Evolutionary conservation across 371 early-diverging fungal species (phyloP), one percentile per base, ranked within the genome.

Genomic region (Parasitella parasitica): DNA sequence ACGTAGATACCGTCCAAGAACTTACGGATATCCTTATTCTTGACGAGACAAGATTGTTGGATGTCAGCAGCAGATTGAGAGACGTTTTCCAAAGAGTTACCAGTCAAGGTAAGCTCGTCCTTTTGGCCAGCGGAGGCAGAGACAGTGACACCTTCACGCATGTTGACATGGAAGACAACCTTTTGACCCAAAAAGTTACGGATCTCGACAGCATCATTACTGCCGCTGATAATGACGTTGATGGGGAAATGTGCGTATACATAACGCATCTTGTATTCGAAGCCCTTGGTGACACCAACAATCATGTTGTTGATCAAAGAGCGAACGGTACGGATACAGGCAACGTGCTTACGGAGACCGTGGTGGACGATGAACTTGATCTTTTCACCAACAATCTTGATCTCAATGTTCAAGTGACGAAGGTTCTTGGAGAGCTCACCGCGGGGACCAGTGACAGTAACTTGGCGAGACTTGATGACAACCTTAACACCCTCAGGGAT

Each of bases 201-300:
- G 83, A 99, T 94, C 84, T 98, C 98, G 49, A 97, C 91, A 27
- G 77, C 79, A 72, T 90, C 89, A 55, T 89, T 91, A 67, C 84
- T 85, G 67, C 95, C 90, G 66, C 85, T 79, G 64, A 99, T 91
- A 78, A 91, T 94, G 67, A 94, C 93, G 86, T 95, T 97, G 89
- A 99, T 99, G 82, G 99, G 99, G 86, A 99, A 99, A 86, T 99
- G 99, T 65, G 99, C 98, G 74, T 98, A 98, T 56, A 97, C 99
- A 73, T 94, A 97, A 73, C 99, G 98, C 94, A 99, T 91, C 89
- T 96, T 97, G 93, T 99, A 99, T 83, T 93, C 88, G 92, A 91
- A 99, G 59, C 99, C 99, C 85, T 94, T 94, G 79, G 98, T 98
- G 70, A 98, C 99, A 84, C 99, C 99, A 64, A 83, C 91, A 81